Percentiles rank a stretch among this genome's conserved stretches.
Evolutionary conservation across 441 rosid species (phyloP).

Genomic region (Hura crepitans): DNA sequence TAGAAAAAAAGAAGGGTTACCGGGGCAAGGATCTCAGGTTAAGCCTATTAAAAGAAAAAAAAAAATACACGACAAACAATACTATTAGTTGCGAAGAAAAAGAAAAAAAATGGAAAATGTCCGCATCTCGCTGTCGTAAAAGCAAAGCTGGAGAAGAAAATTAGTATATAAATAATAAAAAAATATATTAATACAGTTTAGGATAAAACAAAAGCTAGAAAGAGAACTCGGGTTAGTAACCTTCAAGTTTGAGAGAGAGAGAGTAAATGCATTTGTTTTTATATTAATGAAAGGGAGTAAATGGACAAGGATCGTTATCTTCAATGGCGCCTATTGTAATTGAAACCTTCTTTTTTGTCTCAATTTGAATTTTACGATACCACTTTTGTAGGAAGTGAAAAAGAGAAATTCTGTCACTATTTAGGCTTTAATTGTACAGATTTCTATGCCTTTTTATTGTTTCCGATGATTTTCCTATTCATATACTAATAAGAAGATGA

Average conservation of each 20-base stretch:
- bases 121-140: not conserved
- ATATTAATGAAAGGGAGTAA: constrained; percentile 7
- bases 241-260: not conserved
- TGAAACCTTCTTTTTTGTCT: not conserved
- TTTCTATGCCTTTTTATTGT: too few species aligned
- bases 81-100: too few species aligned
- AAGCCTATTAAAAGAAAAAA: too few species aligned
- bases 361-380: not conserved
- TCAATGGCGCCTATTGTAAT: constrained; percentile 5
- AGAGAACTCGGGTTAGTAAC: not conserved
- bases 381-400: not conserved
- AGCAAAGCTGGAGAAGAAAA: not conserved
- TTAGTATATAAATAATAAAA: not conserved
- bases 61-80: too few species aligned
- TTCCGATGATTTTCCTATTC: not conserved
- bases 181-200: too few species aligned
- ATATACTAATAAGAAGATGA: constrained; percentile 28
- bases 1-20: too few species aligned
- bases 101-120: too few species aligned
- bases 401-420: not conserved
- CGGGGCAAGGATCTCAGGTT: too few species aligned
- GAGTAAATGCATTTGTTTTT: constrained; percentile 13
- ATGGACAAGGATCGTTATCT: not conserved
- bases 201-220: not conserved
- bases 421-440: not conserved